A percentile compares a stretch with the other conserved stretches of the same genome.
phyloP scores from a whole-genome alignment of 2,329 filamentous ascomycete genomes.

The Scytalidium lignicola region DNA sequence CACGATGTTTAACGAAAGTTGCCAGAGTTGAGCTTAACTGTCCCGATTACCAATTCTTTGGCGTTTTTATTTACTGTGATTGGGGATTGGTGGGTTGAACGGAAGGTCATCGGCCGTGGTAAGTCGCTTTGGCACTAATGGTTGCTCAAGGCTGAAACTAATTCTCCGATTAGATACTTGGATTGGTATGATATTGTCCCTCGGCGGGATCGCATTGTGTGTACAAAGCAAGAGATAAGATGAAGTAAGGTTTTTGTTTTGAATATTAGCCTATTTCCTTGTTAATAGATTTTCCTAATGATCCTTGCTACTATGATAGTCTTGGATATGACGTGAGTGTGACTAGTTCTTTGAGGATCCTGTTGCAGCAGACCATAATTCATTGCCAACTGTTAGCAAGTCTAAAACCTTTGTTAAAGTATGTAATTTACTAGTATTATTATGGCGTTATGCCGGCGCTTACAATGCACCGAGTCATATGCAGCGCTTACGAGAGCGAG shows the following conservation, averaged over 20 bases:
- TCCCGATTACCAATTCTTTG: constrained; percentile 90
- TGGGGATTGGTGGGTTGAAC: constrained; percentile 92
- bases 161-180: constrained; percentile 60
- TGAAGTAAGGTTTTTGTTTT: background rate
- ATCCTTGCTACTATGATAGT: no score
- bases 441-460: no score
- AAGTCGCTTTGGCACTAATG: constrained; percentile 26
- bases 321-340: no score
- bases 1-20: background rate
- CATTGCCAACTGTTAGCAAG: no score
- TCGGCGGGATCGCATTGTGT: constrained; percentile 77
- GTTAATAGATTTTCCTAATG: no score
- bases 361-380: no score
- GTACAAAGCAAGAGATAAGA: constrained; percentile 59
- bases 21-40: constrained; percentile 82
- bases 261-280: no score
- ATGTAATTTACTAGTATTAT: no score
- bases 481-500: no score
- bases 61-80: constrained; percentile 95
- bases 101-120: constrained; percentile 83
- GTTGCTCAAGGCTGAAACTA: constrained; percentile 6
- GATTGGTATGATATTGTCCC: constrained; percentile 73
- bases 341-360: no score
- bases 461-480: no score
- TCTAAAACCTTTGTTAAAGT: no score